These are phyloP conservation scores for Triglochin maritima DNA, from an alignment of 106 monocot genomes.

Conservation along the genomic window DNA sequence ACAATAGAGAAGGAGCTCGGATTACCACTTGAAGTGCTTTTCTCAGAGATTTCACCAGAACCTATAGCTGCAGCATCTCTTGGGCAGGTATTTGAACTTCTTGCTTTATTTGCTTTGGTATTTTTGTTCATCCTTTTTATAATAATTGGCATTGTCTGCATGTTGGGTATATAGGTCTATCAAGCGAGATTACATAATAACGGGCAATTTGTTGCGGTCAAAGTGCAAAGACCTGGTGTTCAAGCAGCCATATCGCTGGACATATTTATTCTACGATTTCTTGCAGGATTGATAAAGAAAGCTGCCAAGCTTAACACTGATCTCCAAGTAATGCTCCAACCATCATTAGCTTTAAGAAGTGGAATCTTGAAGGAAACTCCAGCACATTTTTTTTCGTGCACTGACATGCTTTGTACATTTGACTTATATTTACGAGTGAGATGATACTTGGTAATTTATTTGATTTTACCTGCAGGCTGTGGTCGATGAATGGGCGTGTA, in stretches of 20 bases:
- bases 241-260: constrained; percentile 95
- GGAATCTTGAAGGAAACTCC: too few species aligned
- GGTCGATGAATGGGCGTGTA: constrained; percentile 95
- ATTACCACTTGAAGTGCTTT: constrained; percentile 58
- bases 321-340: constrained; percentile 50
- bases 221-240: constrained; percentile 99
- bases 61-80: constrained; percentile 97
- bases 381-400: too few species aligned
- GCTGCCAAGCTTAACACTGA: constrained; percentile 81
- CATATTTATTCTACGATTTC: constrained; percentile 79
- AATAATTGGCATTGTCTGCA: too few species aligned
- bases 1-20: constrained; percentile 93
- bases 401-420: too few species aligned
- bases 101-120: neutral
- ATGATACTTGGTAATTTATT: constrained; percentile 17
- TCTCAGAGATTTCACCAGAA: constrained; percentile 87
- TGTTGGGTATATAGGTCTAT: constrained; percentile 50
- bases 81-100: constrained; percentile 48
- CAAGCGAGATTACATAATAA: constrained; percentile 65
- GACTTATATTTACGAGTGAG: neutral
- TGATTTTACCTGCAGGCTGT: constrained; percentile 63
- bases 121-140: too few species aligned
- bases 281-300: constrained; percentile 65
- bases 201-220: constrained; percentile 86
- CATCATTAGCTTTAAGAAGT: neutral